Evolutionary conservation across 768 basidiomycete genomes (phyloP), one percentile per base, ranked within the genome.

Genomic region (Hygrocybe punicea): DNA sequence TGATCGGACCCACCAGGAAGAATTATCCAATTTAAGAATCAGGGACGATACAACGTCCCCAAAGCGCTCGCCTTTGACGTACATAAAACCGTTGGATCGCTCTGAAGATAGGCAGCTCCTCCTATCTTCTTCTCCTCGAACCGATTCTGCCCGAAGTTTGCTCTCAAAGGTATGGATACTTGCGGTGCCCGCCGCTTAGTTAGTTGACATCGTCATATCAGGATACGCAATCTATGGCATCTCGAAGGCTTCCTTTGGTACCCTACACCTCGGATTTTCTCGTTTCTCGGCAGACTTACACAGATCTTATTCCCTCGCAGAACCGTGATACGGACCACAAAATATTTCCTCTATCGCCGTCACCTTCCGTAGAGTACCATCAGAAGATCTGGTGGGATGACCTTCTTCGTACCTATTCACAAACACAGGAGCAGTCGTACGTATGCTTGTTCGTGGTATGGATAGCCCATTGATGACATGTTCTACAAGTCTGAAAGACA

Each of bases 331-430:
- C 57, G 10, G 57, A 62, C 19, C 67, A 72, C 60, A 67, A 64
- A 37, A 73, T 76, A 55, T 72, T 71, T 51, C 68, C 70, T 25
- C 56, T 67, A 5, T 72, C 73, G n/a, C 65, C 68, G 11, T 71
- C 73, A 1, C 71, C 71, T 37, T 63, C 63, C 7, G 63, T 68
- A 36, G 73, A 74, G 58, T 60, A 67, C 24, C 70, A 73, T 35
- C 77, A 74, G 59, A 69, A 67, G 48, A 19, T 63, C 6, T 80
- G 78, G 77, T 82, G 81, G 81, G 69, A 72, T 25, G 66, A 60
- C 35, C 77, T 81, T 51, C 59, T 76, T 44, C 60, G 64, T 42
- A 61, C 65, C 6, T 76, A 76, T 57, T 55, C 53, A 6, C 44
- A 17, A 16, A 55, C 40, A 34, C 36, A 16, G 11, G 53, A 55